Evolutionary conservation across 2,329 filamentous ascomycete species (phyloP).

Genomic region (Colletotrichum liriopes): DNA sequence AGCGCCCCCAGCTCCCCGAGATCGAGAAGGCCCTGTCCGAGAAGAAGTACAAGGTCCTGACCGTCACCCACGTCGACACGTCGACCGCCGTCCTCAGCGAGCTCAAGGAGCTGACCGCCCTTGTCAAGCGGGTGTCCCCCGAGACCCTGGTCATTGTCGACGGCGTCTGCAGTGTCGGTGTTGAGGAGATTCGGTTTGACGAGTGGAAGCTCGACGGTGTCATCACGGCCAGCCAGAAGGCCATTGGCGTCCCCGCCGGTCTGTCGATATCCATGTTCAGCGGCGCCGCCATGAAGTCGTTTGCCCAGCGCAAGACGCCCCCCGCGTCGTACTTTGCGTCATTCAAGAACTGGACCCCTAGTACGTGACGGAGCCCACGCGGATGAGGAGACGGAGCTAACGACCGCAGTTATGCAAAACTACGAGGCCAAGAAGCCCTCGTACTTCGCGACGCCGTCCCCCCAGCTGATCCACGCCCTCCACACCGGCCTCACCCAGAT

Average conservation of each 20-base stretch:
- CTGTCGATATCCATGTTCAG: slow-evolving; percentile 96
- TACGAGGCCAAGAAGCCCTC: slow-evolving; percentile 98
- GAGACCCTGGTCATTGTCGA: slow-evolving; percentile 94
- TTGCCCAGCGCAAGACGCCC: slow-evolving; percentile 85
- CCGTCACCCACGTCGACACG: slow-evolving; percentile 97
- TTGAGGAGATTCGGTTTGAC: slow-evolving; percentile 96
- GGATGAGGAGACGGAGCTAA: slow-evolving; percentile 21
- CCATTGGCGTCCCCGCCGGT: slow-evolving; percentile 94
- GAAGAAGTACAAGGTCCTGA: slow-evolving; percentile 95
- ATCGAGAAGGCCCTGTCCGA: slow-evolving; percentile 90
- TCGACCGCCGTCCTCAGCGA: slow-evolving; percentile 96
- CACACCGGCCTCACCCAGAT: slow-evolving; percentile 92
- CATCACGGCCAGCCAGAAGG: slow-evolving; percentile 96
- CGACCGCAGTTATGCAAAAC: slow-evolving; percentile 88
- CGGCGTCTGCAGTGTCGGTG: slow-evolving; percentile 96
- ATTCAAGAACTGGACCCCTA: slow-evolving; percentile 97
- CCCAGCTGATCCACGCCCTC: slow-evolving; percentile 92
- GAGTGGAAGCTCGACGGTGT: slow-evolving; percentile 95
- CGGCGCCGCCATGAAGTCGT: slow-evolving; percentile 84
- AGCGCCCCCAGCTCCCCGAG: slow-evolving; percentile 87
- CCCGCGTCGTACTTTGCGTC: slow-evolving; percentile 94
- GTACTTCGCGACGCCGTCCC: slow-evolving; percentile 97
- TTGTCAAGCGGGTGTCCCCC: slow-evolving; percentile 89
- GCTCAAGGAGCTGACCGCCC: slow-evolving; percentile 85
- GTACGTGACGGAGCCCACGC: slow-evolving; percentile 61